phyloP scores from a whole-genome alignment of 148 eudicot species.

The Agrostemma githago region DNA sequence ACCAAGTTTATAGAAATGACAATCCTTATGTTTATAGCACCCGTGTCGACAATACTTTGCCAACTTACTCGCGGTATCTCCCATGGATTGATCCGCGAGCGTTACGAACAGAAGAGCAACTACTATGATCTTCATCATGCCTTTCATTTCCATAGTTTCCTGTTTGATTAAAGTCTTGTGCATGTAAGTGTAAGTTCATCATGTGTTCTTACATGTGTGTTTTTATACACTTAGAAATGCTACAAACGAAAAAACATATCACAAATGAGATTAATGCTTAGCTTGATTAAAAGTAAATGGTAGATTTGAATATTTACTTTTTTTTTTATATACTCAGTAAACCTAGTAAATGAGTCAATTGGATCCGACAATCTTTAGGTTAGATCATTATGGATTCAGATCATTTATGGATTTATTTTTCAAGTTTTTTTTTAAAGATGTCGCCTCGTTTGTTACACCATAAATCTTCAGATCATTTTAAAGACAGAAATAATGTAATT shows the following conservation, averaged over 20 bases:
- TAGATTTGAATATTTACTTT: background rate
- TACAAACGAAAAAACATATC: background rate
- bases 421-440: too few relatives aligned
- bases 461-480: too few relatives aligned
- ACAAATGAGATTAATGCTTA: background rate
- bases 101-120: background rate
- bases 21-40: background rate
- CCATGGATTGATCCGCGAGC: background rate
- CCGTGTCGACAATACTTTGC: background rate
- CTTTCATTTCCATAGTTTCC: background rate
- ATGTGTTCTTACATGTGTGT: background rate
- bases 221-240: background rate
- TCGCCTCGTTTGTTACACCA: too few relatives aligned
- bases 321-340: too few relatives aligned
- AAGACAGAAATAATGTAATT: too few relatives aligned
- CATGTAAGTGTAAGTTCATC: background rate
- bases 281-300: background rate
- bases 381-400: too few relatives aligned
- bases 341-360: too few relatives aligned
- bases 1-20: too few relatives aligned
- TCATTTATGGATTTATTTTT: too few relatives aligned
- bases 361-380: too few relatives aligned
- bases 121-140: background rate
- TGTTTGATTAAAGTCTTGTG: background rate
- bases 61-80: background rate